A percentile compares a stretch with the other conserved stretches of the same genome.
Evolutionary conservation across 1,284 basidiomycete genomes (phyloP).

Genomic region (Boletus sp.): DNA sequence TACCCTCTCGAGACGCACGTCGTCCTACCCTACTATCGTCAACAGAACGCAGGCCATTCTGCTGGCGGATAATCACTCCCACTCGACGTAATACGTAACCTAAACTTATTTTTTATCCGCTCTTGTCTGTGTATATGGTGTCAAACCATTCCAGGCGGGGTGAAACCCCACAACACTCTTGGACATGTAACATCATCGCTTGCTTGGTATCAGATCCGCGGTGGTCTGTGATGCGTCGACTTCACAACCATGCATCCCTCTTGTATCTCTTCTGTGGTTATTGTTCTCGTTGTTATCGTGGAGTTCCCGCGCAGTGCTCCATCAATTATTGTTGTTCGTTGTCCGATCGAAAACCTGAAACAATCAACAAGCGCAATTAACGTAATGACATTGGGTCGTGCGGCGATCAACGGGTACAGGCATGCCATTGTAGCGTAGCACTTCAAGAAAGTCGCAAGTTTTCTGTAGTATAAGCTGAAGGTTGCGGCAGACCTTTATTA

Average conservation of each 20-base stretch:
- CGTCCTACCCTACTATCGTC: conserved; percentile 31
- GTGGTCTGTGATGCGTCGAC: conserved; percentile 12
- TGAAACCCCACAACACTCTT: conserved; percentile 23
- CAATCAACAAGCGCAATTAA: conserved; percentile 14
- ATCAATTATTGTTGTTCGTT: conserved; percentile 10
- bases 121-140: conserved; percentile 13
- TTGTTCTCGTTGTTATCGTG: conserved; percentile 15
- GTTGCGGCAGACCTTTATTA: conserved; percentile 9
- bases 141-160: conserved; percentile 8
- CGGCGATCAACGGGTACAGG: background rate
- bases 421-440: conserved; percentile 3
- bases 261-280: conserved; percentile 20
- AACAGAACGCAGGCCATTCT: conserved; percentile 31
- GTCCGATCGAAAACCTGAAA: conserved; percentile 8
- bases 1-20: conserved; percentile 22
- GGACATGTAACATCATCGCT: conserved; percentile 27
- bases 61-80: conserved; percentile 27
- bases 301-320: background rate
- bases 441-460: conserved; percentile 24
- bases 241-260: conserved; percentile 10
- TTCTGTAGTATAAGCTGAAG: conserved; percentile 21
- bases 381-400: conserved; percentile 8
- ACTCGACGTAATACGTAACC: conserved; percentile 31
- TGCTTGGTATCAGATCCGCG: conserved; percentile 19
- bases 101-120: conserved; percentile 27